Evolutionary conservation across 176 grass and related monocot species (phyloP), one percentile per base, ranked within the genome.

Genomic region (Leersia perrieri): DNA sequence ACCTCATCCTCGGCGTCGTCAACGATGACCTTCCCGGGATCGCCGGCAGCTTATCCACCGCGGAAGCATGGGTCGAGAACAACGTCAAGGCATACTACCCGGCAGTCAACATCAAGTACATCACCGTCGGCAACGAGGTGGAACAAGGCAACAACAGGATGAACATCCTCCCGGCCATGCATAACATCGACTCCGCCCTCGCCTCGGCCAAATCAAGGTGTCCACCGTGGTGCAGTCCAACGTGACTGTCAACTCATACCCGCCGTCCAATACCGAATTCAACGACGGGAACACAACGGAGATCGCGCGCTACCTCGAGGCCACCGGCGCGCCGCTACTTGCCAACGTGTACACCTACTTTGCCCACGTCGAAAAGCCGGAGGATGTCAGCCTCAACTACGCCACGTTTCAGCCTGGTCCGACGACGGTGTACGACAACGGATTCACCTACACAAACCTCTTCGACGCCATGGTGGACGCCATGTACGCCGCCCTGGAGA

Each of bases 281-380:
- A 7, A n/a, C n/a, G n/a, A n/a, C n/a, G 0, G 4, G 5, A 80
- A n/a, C n/a, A n/a, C n/a, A n/a, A n/a, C n/a, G n/a, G n/a, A n/a
- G n/a, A n/a, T n/a, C n/a, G n/a, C n/a, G n/a, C n/a, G n/a, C 22
- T 94, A 72, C 80, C 53, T 97, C 1, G 83, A 25, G 11, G 29
- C 5, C 35, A 94, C 67, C 0, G 83, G 88, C 29, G 82, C 92
- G 7, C 94, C 94, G 10, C 80, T 97, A 4, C 83, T 97, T n/a
- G 79, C 80, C 25, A 97, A 97, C 81, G 78, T 94, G 23, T 97
- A 94, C 77, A 85, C 94, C 0, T 97, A 97, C 86, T 89, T 97
- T 80, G 79, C 80, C 18, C 90, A 92, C 75, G 67, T 8, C 0
- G 27, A 28, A 5, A 45, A 75, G 40, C 29, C 11, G 1, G n/a